These are phyloP conservation scores for Lunularia cruciata DNA, from an alignment of 225 moss, liverwort and hornwort species.

Conservation along the genomic window DNA sequence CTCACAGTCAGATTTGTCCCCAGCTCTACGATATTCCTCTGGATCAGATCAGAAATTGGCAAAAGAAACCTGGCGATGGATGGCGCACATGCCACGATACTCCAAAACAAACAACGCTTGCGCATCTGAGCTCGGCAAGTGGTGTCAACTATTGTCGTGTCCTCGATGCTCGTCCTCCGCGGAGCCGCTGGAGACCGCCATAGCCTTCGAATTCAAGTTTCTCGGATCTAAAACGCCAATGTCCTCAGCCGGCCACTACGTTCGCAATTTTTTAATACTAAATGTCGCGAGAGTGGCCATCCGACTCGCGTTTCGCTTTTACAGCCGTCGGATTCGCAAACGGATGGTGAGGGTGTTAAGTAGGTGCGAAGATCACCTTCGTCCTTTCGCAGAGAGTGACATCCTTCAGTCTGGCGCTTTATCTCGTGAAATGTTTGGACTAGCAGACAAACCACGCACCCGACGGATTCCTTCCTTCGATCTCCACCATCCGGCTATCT, in stretches of 20 bases:
- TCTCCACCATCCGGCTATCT: background rate
- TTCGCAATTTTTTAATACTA: background rate
- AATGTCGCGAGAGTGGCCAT: background rate
- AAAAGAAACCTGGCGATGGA: background rate
- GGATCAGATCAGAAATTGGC: background rate
- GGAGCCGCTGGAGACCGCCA: background rate
- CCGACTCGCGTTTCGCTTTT: background rate
- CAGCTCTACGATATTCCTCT: background rate
- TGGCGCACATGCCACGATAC: background rate
- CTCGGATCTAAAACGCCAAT: background rate
- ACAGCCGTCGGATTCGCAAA: background rate
- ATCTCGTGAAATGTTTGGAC: background rate
- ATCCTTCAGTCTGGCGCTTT: background rate
- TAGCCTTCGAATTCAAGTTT: background rate
- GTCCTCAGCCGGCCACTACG: background rate
- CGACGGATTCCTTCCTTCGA: background rate
- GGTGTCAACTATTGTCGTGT: background rate
- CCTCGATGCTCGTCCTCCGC: background rate
- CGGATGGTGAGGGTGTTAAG: background rate
- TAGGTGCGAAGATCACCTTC: background rate
- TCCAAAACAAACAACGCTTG: background rate
- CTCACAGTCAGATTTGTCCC: no score
- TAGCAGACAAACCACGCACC: background rate
- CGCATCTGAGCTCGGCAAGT: background rate
- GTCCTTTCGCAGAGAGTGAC: background rate